phyloP scores from a whole-genome alignment of 2,329 filamentous ascomycete species.

The Ophiostoma piceae region DNA sequence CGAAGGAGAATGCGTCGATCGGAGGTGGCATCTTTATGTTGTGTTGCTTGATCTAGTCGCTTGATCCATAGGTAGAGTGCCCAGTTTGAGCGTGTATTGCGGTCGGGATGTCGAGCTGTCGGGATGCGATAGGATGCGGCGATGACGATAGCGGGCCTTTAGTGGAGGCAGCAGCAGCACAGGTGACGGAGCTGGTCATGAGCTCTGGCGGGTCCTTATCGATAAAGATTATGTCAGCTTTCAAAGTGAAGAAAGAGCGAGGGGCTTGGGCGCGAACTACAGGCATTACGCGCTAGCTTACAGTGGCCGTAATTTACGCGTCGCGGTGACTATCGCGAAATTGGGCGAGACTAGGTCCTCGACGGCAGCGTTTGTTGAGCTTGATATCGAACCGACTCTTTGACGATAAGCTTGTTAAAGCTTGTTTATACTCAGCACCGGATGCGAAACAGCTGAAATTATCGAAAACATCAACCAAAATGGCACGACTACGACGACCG shows the following conservation, averaged over 20 bases:
- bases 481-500: conserved; percentile 4
- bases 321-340: not conserved
- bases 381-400: not conserved
- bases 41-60: not conserved
- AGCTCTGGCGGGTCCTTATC: not conserved
- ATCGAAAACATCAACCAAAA: not conserved
- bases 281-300: not conserved
- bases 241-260: not conserved
- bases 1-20: conserved; percentile 97
- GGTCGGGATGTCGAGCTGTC: not conserved
- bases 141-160: conserved; percentile 10
- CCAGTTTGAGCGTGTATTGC: not conserved
- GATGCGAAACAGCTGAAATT: not conserved
- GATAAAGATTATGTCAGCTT: conserved; percentile 1
- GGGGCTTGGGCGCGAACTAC: not conserved
- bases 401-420: not conserved
- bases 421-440: too few species aligned
- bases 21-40: not conserved
- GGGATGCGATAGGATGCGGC: not conserved
- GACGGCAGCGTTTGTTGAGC: not conserved
- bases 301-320: not conserved
- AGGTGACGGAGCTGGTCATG: conserved; percentile 13
- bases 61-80: not conserved
- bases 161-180: not conserved
- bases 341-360: not conserved